Percentiles rank a stretch among this genome's conserved stretches.
Evolutionary conservation across 495 filamentous ascomycete genomes (phyloP).

Genomic region (Penicillium flavigenum): DNA sequence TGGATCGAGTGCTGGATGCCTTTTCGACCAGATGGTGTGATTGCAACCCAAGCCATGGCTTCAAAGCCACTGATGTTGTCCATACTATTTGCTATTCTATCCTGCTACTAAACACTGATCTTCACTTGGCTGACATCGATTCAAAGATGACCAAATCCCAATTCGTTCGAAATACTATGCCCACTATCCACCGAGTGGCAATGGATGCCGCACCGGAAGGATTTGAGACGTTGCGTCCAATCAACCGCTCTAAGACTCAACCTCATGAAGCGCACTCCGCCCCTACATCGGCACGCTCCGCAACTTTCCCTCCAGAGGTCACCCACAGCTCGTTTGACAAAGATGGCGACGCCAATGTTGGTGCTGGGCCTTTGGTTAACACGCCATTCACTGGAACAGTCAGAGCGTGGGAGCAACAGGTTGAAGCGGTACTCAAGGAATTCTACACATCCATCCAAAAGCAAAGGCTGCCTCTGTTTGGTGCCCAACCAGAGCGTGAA

Average conservation of each 20-base stretch:
- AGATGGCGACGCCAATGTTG: slow-evolving; percentile 32
- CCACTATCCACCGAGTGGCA: slow-evolving; percentile 76
- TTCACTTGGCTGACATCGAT: slow-evolving; percentile 92
- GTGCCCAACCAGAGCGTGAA: slow-evolving; percentile 51
- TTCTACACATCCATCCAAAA: slow-evolving; percentile 88
- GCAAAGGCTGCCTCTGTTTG: slow-evolving; percentile 79
- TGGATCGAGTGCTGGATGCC: slow-evolving; percentile 87
- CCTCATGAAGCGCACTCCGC: slow-evolving; percentile 16
- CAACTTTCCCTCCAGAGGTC: slow-evolving; percentile 26
- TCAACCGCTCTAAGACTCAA: slow-evolving; percentile 33
- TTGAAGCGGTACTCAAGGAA: slow-evolving; percentile 87
- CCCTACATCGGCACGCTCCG: slow-evolving; percentile 24
- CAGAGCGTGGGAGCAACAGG: slow-evolving; percentile 82
- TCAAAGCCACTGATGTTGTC: slow-evolving; percentile 88
- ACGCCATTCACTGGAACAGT: slow-evolving; percentile 72
- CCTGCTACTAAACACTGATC: slow-evolving; percentile 91
- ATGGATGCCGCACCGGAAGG: slow-evolving; percentile 66
- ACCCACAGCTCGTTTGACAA: slow-evolving; percentile 18
- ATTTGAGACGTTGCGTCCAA: slow-evolving; percentile 56
- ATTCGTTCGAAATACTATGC: slow-evolving; percentile 95
- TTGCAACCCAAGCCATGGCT: slow-evolving; percentile 92
- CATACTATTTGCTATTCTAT: slow-evolving; percentile 97
- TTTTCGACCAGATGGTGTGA: slow-evolving; percentile 89
- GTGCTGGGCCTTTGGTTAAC: slow-evolving; percentile 67
- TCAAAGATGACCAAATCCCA: slow-evolving; percentile 93